These are phyloP conservation scores for Agapanthus africanus DNA, from an alignment of 106 monocot genomes.

Conservation along the genomic window DNA sequence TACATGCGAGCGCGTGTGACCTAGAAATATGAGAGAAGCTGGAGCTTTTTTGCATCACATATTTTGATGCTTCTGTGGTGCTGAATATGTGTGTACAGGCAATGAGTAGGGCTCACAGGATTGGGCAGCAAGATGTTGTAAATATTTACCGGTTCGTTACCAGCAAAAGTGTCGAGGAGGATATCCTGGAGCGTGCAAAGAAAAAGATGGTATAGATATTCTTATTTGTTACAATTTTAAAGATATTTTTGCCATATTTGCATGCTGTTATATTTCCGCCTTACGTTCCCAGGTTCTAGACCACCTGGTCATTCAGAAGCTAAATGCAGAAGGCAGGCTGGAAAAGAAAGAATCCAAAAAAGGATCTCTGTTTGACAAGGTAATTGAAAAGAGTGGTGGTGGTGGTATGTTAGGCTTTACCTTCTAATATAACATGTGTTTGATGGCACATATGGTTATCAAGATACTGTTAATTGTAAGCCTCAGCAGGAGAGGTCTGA, in stretches of 20 bases:
- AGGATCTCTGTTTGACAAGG: slow-evolving; percentile 99
- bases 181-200: slow-evolving; percentile 98
- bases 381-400: slow-evolving; percentile 9
- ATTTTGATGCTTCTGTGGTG: not conserved
- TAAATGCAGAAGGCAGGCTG: slow-evolving; percentile 95
- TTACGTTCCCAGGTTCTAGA: slow-evolving; percentile 68
- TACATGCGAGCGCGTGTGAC: too few species aligned
- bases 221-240: not conserved
- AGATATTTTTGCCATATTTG: not conserved
- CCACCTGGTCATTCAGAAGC: slow-evolving; percentile 98
- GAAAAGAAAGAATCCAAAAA: slow-evolving; percentile 99
- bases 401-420: not conserved
- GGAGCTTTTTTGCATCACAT: not conserved
- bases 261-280: not conserved
- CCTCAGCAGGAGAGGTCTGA: not conserved
- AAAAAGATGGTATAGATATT: slow-evolving; percentile 82
- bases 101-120: slow-evolving; percentile 98
- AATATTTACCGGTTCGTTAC: slow-evolving; percentile 98
- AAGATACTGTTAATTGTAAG: not conserved
- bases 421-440: not conserved
- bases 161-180: slow-evolving; percentile 98
- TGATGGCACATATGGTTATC: not conserved
- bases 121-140: slow-evolving; percentile 96
- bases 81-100: slow-evolving; percentile 42
- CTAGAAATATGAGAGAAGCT: too few species aligned